Evolutionary conservation across 306 rosid species (phyloP), one percentile per base, ranked within the genome.

Genomic region (Rosa rugosa): DNA sequence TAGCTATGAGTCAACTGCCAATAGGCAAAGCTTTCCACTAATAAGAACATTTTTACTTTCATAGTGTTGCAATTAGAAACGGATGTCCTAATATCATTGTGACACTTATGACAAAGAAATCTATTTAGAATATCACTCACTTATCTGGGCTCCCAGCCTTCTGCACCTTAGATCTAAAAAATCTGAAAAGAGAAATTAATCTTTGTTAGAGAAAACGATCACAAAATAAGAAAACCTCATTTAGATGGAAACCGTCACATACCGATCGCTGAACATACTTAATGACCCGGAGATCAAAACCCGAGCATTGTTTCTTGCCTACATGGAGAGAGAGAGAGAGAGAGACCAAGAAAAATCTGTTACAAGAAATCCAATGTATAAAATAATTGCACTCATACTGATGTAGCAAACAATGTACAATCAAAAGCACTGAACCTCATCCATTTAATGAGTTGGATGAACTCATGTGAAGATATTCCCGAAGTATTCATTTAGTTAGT

Each of bases 221-320:
- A 75, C 10, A 17, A 59, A 69, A 54, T 36, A 12, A 62, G 38
- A 36, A 40, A 84, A 84, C 44, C 47, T 51, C 10, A 77, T 60
- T 65, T 54, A 75, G 51, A 50, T 36, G 31, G 72, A 27, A 64
- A 79, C 51, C 4, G 68, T 49, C 75, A 44, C 94, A 23, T 89
- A 92, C 99, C 94, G 80, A 74, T 93, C 90, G 79, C 98, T 89
- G 85, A 95, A 95, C 86, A 93, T 68, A 79, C 90, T 91, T 74
- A 93, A 82, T 34, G 99, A 95, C 70, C 99, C 98, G 77, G 99
- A 90, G 71, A 95, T 88, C 86, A 95, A 83, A 83, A 95, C 82
- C 83, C 99, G 91, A 44, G 99, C 99, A 90, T 90, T 90, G 85
- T 95, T 95, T 86, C 98, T 93, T n/a, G 99, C 99, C 99, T 95